Evolutionary conservation across 2,329 filamentous ascomycete genomes (phyloP), one percentile per base, ranked within the genome.

Genomic region (Aspergillus puulaauensis): DNA sequence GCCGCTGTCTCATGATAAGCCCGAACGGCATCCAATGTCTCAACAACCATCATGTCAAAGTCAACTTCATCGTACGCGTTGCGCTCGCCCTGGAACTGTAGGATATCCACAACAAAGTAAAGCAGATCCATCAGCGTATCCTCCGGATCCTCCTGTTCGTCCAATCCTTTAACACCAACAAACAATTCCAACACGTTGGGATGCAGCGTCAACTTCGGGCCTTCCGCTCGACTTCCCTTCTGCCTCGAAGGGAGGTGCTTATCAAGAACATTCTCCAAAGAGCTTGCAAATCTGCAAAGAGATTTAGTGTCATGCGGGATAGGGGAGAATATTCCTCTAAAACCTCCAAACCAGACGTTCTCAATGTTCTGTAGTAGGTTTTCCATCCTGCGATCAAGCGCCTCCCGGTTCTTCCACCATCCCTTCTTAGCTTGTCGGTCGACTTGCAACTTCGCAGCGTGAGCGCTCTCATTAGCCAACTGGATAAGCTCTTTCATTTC

Each of bases 31-130:
- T 97, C 93, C 40, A 91, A 83, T 0, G 90, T 91, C 66, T 96
- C 92, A 40, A 98, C 83, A 5, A 93, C 86, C 85, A 99, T 96
- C 64, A 82, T 79, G 65, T 99, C 95, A 70, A 98, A 96, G 73
- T 98, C 93, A 61, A 99, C 90, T 76, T 99, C 95, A 66, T 99
- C 95, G 74, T 97, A 97, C 0, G 96, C 95, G 70, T 98, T 99
- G 48, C 87, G 85, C 76, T 99, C 96, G 15, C 95, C 95, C 66
- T 96, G 91, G 74, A 99, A 98, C 71, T 98, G 95, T 3, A 99
- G 81, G 52, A 98, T 93, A 68, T 99, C 95, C 6, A 99, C 88
- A 1, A 98, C 90, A 70, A 98, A 98, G 76, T 97, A 98, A 3
- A 99, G 83, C 27, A 99, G 79, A 71, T 99, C 95, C 64, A 89